Percentiles rank a stretch among this genome's conserved stretches.
These are phyloP conservation scores for Rhodomyrtus tomentosa DNA, from an alignment of 345 rosid genomes.

Conservation along the genomic window DNA sequence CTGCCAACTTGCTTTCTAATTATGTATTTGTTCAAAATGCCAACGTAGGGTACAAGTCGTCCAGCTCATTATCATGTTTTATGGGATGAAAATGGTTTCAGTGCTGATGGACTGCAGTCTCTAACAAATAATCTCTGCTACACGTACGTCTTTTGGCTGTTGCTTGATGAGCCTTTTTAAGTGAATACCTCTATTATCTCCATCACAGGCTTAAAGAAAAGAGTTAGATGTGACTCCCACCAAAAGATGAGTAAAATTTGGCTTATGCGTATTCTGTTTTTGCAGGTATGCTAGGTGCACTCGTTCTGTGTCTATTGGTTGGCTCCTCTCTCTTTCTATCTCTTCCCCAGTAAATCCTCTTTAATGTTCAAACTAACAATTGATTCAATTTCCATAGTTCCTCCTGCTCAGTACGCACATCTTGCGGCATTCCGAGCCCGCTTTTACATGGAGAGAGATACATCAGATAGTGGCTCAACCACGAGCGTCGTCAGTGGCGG, in stretches of 20 bases:
- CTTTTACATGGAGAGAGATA: conserved; percentile 89
- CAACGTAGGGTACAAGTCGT: conserved; percentile 76
- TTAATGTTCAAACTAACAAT: neutral
- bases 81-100: conserved; percentile 90
- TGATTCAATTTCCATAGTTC: conserved; percentile 35
- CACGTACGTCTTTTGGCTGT: conserved; percentile 40
- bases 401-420: conserved; percentile 95
- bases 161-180: neutral
- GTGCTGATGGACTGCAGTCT: conserved; percentile 79
- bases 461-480: conserved; percentile 81
- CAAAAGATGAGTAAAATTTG: neutral
- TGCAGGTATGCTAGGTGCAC: conserved; percentile 92
- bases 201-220: neutral
- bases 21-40: neutral
- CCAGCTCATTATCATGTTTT: conserved; percentile 96
- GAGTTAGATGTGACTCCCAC: neutral
- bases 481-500: neutral
- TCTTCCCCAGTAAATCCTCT: neutral
- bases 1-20: neutral
- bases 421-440: conserved; percentile 94
- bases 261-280: neutral
- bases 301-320: conserved; percentile 87
- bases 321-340: conserved; percentile 1
- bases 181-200: neutral
- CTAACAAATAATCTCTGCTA: conserved; percentile 87